Percentiles rank a stretch among this genome's conserved stretches.
Evolutionary conservation across 768 basidiomycete genomes (phyloP).

Genomic region (Clathrus columnatus): DNA sequence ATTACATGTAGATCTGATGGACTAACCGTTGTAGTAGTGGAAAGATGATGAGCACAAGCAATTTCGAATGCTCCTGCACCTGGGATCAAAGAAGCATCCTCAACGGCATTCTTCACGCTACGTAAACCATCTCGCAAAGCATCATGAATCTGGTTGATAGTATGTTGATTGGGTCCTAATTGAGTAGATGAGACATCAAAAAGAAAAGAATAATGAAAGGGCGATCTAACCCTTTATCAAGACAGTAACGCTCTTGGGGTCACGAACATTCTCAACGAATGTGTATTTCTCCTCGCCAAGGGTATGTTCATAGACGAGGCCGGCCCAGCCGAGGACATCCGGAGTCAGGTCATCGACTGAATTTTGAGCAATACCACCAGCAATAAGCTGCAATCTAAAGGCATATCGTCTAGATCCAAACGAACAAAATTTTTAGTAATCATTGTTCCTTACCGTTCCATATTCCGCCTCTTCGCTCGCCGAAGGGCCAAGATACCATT

Average conservation of each 20-base stretch:
- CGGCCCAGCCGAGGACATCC: constrained; percentile 91
- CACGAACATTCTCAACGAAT: constrained; percentile 93
- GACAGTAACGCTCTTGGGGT: constrained; percentile 90
- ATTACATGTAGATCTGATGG: neutral
- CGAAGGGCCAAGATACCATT: constrained; percentile 92
- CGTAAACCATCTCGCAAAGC: constrained; percentile 96
- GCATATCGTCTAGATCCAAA: too few relatives aligned
- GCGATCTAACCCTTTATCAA: constrained; percentile 68
- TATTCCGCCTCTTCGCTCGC: constrained; percentile 94
- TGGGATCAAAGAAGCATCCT: constrained; percentile 81
- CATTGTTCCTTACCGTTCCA: constrained; percentile 86
- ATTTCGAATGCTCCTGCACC: constrained; percentile 99
- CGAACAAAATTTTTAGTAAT: neutral
- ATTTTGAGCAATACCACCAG: constrained; percentile 94
- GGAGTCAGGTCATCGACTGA: constrained; percentile 94
- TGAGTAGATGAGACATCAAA: neutral
- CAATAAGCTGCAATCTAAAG: constrained; percentile 78
- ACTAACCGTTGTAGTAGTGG: constrained; percentile 52
- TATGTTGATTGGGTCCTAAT: constrained; percentile 83
- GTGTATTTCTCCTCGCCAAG: constrained; percentile 99
- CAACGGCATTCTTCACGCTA: constrained; percentile 93
- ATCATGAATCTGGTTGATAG: constrained; percentile 93
- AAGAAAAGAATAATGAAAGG: neutral
- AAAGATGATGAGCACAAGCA: constrained; percentile 78
- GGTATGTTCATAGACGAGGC: constrained; percentile 97